Evolutionary conservation across 2,329 filamentous ascomycete genomes (phyloP), one percentile per base, ranked within the genome.

Genomic region (Mariannaea elegans): DNA sequence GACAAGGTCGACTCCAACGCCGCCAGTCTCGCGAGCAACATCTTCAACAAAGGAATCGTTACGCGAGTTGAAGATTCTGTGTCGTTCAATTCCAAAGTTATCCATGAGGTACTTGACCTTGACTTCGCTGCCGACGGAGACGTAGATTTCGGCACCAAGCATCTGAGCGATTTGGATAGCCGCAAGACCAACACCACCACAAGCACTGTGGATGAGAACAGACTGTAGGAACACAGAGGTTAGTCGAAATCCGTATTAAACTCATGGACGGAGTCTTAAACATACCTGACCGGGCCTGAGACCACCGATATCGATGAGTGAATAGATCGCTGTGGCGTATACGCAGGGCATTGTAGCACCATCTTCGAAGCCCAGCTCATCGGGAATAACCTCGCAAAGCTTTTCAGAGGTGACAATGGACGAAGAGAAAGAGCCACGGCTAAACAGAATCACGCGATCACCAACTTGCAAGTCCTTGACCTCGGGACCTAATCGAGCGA

Each of bases 271-370:
- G 36, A 16, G 6, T 39, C 8, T 9, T 5, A 10, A 9, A n/a
- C 39, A 7, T 27, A 44, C 39, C 21, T 44, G 39, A 7, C 39
- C 39, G 21, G 9, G 19, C 41, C 27, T 44, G 21, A 44, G 41
- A n/a, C 16, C 16, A 21, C 41, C 41, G 24, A 60, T 51, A 29
- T 77, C 56, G 7, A 72, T 56, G 1, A 81, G 60, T 0, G 69
- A 62, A 34, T 73, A 64, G 36, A 73, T 68, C 0, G 74, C 77
- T 0, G 78, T 80, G 8, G 62, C 54, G 36, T 67, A 79, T 1
- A 74, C 72, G 5, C 73, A 62, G 0, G 77, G 76, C 39, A 80
- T 64, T 0, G 76, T 72, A 4, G 76, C 75, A 1, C 72, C 78
- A 3, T 73, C 69, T 24, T 72, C 72, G 16, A 78, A 79, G 3